A percentile compares a stretch with the other conserved stretches of the same genome.
These are phyloP conservation scores for Ophiocordyceps camponoti-leonardi DNA, from an alignment of 2,329 filamentous ascomycete species.

Conservation along the genomic window DNA sequence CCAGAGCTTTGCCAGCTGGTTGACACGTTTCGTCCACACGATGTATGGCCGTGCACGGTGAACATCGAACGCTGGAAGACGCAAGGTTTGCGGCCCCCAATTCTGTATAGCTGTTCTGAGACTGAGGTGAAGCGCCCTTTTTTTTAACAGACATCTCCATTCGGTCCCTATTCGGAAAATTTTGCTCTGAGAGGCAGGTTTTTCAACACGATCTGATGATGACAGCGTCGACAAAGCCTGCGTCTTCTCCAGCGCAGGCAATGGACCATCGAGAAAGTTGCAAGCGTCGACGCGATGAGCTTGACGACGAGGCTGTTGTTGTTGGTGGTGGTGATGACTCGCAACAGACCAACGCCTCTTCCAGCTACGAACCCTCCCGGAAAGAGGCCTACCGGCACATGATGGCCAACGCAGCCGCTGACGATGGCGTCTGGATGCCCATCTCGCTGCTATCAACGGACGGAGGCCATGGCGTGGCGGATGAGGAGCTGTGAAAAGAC, in stretches of 20 bases:
- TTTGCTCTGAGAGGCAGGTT: conserved; percentile 35
- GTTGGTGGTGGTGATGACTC: conserved; percentile 1
- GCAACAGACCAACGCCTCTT: conserved; percentile 3
- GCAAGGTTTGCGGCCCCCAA: conserved; percentile 18
- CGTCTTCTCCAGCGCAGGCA: not conserved
- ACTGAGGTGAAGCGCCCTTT: not conserved
- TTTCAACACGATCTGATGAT: conserved; percentile 49
- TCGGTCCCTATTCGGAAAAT: conserved; percentile 48
- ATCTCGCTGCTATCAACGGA: conserved; percentile 18
- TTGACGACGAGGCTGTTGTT: not conserved
- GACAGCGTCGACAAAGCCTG: conserved; percentile 24
- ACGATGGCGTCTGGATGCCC: conserved; percentile 11
- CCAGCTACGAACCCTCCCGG: conserved; percentile 8
- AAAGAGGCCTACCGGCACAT: conserved; percentile 17
- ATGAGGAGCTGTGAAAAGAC: conserved; percentile 17
- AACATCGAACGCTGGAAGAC: conserved; percentile 43
- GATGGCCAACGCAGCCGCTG: conserved; percentile 9
- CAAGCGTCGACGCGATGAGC: conserved; percentile 8
- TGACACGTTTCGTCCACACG: conserved; percentile 47
- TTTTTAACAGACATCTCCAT: conserved; percentile 47
- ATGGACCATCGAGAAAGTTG: not conserved
- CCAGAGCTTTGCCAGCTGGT: conserved; percentile 60
- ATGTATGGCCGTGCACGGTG: conserved; percentile 72
- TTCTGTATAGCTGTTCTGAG: too few relatives aligned
- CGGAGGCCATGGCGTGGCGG: conserved; percentile 13